phyloP scores from a whole-genome alignment of 2,329 filamentous ascomycete genomes.

The Alternaria rosae region DNA sequence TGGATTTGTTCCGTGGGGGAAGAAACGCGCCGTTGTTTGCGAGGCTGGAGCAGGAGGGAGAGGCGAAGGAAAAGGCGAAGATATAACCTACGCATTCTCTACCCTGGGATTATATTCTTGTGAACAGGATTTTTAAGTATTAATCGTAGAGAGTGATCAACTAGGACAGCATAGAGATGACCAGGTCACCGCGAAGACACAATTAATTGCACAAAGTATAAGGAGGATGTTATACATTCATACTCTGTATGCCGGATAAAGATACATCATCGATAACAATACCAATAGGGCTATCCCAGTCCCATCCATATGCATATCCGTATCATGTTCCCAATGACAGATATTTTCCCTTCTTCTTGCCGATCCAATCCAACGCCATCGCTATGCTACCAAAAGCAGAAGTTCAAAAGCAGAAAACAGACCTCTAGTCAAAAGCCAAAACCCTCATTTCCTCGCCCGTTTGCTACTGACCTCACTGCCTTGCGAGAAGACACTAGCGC shows the following conservation, averaged over 20 bases:
- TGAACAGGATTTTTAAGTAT: no score
- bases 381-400: constrained; percentile 21
- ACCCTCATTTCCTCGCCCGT: constrained; percentile 38
- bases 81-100: no score
- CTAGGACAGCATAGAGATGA: no score
- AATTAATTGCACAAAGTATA: background rate
- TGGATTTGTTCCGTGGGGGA: constrained; percentile 58
- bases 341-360: background rate
- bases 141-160: no score
- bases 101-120: no score
- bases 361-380: constrained; percentile 20
- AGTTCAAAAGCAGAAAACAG: background rate
- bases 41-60: constrained; percentile 28
- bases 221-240: constrained; percentile 1
- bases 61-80: constrained; percentile 27
- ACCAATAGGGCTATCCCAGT: background rate
- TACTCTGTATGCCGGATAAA: background rate
- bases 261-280: background rate
- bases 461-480: constrained; percentile 44
- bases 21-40: constrained; percentile 45
- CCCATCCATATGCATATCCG: background rate
- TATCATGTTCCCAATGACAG: background rate
- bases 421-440: background rate
- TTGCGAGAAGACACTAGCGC: constrained; percentile 79
- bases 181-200: no score